phyloP scores from a whole-genome alignment of 2,329 filamentous ascomycete species.

The Pezicula neosporulosa region DNA sequence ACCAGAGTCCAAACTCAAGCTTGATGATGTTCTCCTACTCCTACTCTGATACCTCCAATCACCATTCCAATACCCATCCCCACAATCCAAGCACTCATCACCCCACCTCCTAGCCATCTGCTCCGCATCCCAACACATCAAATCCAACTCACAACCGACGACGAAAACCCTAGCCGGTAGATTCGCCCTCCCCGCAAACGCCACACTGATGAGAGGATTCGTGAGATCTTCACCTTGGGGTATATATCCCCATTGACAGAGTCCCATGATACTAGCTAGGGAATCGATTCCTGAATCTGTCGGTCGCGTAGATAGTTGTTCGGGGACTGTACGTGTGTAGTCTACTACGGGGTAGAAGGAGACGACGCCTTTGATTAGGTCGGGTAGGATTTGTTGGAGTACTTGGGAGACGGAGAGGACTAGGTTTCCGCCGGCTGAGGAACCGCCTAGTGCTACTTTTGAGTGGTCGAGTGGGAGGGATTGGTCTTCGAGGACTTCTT shows the following conservation, averaged over 20 bases:
- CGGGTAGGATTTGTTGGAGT: constrained; percentile 24
- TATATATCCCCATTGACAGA: constrained; percentile 17
- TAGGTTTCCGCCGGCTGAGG: constrained; percentile 49
- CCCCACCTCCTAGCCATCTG: constrained; percentile 10
- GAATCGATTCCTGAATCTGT: constrained; percentile 6
- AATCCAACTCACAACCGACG: constrained; percentile 22
- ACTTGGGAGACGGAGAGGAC: constrained; percentile 39
- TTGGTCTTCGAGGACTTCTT: constrained; percentile 37
- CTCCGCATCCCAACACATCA: constrained; percentile 19
- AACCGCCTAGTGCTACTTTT: constrained; percentile 43
- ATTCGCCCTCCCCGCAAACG: constrained; percentile 13
- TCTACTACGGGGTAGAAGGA: constrained; percentile 42
- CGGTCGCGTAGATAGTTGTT: constrained; percentile 26
- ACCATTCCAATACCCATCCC: background rate
- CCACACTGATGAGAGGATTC: constrained; percentile 18
- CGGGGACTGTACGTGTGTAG: constrained; percentile 27
- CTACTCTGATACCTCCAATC: no score
- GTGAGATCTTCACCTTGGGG: constrained; percentile 16
- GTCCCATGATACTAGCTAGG: constrained; percentile 7
- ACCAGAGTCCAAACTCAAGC: no score
- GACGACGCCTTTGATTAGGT: constrained; percentile 32
- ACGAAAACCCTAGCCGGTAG: constrained; percentile 19
- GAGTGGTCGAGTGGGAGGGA: constrained; percentile 41
- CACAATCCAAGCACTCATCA: no score
- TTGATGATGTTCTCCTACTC: no score